These are phyloP conservation scores for Globisporangium okanoganense DNA, from an alignment of 352 stramenopile genomes.

Conservation along the genomic window DNA sequence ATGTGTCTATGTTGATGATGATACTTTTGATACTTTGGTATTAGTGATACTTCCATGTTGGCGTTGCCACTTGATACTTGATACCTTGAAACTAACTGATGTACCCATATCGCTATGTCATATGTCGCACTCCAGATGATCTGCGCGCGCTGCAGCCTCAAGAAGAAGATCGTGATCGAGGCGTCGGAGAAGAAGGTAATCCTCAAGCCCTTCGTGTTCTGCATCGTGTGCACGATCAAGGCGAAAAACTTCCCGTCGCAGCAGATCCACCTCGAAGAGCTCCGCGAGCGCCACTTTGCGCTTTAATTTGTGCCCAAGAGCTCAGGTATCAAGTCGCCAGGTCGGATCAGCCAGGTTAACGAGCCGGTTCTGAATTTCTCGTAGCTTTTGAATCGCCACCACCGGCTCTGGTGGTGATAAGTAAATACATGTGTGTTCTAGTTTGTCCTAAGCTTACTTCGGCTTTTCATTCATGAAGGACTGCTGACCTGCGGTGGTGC, in stretches of 20 bases:
- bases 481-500: too few species aligned
- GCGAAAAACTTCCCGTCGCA: conserved; percentile 21
- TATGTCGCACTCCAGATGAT: conserved; percentile 28
- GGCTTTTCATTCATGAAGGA: too few species aligned
- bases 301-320: neutral
- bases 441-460: too few species aligned
- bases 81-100: neutral
- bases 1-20: neutral
- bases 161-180: conserved; percentile 46
- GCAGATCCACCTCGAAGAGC: conserved; percentile 32
- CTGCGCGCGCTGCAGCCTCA: conserved; percentile 42
- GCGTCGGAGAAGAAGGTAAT: conserved; percentile 23
- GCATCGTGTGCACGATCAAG: conserved; percentile 32
- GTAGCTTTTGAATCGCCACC: neutral
- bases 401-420: too few species aligned
- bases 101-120: neutral
- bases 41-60: neutral
- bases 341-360: too few species aligned
- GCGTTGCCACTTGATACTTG: neutral
- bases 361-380: neutral
- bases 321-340: neutral
- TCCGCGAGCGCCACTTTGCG: conserved; percentile 9
- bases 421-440: too few species aligned
- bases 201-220: conserved; percentile 27
- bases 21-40: neutral